Evolutionary conservation across 2,329 filamentous ascomycete species (phyloP), one percentile per base, ranked within the genome.

Genomic region (Paramyrothecium sp.): DNA sequence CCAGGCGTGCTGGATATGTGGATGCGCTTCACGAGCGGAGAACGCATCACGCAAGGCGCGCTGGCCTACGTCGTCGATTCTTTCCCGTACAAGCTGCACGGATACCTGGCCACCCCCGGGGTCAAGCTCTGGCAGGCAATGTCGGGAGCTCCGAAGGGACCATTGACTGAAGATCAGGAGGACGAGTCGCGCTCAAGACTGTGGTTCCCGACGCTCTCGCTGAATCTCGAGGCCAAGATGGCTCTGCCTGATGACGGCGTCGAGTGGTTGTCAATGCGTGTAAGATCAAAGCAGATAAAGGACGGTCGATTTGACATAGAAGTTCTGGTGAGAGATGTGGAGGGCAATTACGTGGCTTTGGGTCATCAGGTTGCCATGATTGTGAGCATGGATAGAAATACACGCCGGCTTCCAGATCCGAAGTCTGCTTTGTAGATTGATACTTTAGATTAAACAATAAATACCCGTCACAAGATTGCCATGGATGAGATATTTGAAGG

Each of bases 181-280:
- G 49, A 51, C 21, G 49, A 26, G 20, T 20, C n/a, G n/a, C 51
- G 51, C 12, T 12, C 51, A 26, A 41, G 70, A 7, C 85, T 85
- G 63, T 92, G 89, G 90, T 92, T 91, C 69, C 90, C 90, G 0
- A 96, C 91, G 0, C 72, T 96, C 2, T 75, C 87, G 20, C 73
- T 95, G 67, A 92, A 90, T 68, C 66, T 96, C 21, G 91, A 96
- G 60, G 77, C 92, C 47, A 95, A 94, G 77, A 91, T 89, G 69
- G 70, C 80, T 8, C 69, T 96, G 49, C 89, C 90, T 0, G 73
- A 75, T 3, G 82, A 84, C 46, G 90, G 91, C 0, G 84, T 85
- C 1, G 86, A 91, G 69, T 95, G 89, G 87, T 69, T 96, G 54
- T 88, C 87, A 64, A 77, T 87, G 47, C 79, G 89, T 30, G 79